Base-by-base conservation (phyloP, 164 flowering plant genomes). In the Berberis thunbergii region DNA sequence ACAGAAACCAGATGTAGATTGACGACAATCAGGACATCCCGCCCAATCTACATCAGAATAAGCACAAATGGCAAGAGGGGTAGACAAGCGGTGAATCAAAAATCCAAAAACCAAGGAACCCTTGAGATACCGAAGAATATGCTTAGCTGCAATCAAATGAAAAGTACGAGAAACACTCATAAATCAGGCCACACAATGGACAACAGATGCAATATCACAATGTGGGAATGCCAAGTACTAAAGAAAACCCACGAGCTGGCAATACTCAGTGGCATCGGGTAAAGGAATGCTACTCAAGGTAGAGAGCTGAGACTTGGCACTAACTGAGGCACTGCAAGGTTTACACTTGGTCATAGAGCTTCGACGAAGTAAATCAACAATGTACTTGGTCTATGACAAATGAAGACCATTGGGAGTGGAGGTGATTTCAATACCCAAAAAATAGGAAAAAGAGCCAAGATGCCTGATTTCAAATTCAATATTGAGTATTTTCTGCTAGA, bases 351-450 rank as follows among this genome's bases (percentile, higher is more conserved):
- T 54, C 57, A 3, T 39, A 54, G 41, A 54, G 8, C n/a, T 7
- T 5, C 42, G 60, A 8, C 4, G 11, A 57, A 57, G 45, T 42
- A 41, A 3, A 57, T 57, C n/a, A 41, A 42, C n/a, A 42, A 57
- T 57, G 60, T 57, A 42, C 60, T 57, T 57, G 45, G 44, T 41
- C 39, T 41, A 12, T 54, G 41, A 54, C 39, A 54, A 7, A 54
- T 54, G 41, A 54, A 54, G 57, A 54, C 57, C 57, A 54, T 44
- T 41, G 12, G 60, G 1, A 8, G n/a, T 57, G 45, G 60, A 57
- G 60, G 60, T 8, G 60, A 57, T 42, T 40, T 57, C 45, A 41
- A 57, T 42, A 7, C 45, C 45, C 10, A 57, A 42, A 40, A 41
- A 57, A 10, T 57, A 57, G 1, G 45, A 41, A 7, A 57, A 45